Base-by-base conservation (phyloP, 2,329 filamentous ascomycete species). In the Torrubiellomyces zombiae region DNA sequence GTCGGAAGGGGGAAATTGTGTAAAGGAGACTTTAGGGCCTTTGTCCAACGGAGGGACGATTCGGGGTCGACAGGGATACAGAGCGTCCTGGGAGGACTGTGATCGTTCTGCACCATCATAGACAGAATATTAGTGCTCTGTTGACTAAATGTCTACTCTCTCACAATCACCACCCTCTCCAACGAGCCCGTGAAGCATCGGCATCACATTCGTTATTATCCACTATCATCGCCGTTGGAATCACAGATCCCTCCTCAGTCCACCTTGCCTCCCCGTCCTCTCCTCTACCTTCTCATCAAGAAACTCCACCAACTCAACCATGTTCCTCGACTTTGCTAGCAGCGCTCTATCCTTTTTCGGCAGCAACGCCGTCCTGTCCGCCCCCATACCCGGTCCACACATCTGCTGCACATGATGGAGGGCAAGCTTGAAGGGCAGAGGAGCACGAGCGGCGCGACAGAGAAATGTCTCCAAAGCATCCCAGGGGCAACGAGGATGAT, bases 21-120 rank as follows among this genome's bases (percentile, higher is more conserved):
- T 32, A 78, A 73, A 57, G 60, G 67, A 14, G 75, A 80, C 43
- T 74, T 94, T 46, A 75, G 79, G 53, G 73, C 75, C 2, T 94
- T 86, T 63, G 74, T 95, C 31, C 63, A 80, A 46, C 75, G 70
- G 51, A 65, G 86, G 32, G 86, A 94, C 45, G 86, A 95, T 53
- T 76, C 74, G 15, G 69, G 71, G 32, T 83, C 68, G 34, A 67
- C 75, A 13, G 83, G 79, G 1, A 78, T 94, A 39, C 83, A 92
- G 55, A 72, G 75, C 44, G 78, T 89, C 25, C 56, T 94, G 42
- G 74, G 72, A 38, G 63, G 67, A 25, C 46, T 85, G 34, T 65
- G 34, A 38, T 21, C 7, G 29, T 17, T n/a, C 7, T 13, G 3
- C 13, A 10, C 11, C 9, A 15, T 15, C 21, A 20, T n/a, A n/a